These are phyloP conservation scores for Saccharomycopsis fermentans DNA, from an alignment of 805 yeast species.

Conservation along the genomic window DNA sequence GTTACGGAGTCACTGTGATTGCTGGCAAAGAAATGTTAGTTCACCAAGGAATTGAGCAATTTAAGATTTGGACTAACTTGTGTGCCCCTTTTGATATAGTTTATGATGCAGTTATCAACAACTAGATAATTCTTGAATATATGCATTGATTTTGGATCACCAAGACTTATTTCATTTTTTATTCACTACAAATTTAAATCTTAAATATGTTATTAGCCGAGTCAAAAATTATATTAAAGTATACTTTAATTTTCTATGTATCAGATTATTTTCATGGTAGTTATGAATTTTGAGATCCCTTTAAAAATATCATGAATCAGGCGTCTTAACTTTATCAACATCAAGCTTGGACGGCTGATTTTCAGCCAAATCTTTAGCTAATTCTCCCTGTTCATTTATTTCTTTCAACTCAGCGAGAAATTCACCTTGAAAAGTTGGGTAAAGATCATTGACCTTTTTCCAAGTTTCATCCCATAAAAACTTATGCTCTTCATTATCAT, in stretches of 20 bases:
- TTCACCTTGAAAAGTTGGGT: slow-evolving; percentile 11
- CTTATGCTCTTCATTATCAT: slow-evolving; percentile 1
- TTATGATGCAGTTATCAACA: slow-evolving; percentile 43
- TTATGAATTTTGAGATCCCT: neutral
- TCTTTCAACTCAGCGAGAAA: slow-evolving; percentile 6
- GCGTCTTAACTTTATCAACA: neutral
- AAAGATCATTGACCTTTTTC: slow-evolving; percentile 6
- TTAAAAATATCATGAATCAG: neutral
- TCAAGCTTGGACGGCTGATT: neutral
- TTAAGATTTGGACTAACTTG: slow-evolving; percentile 62
- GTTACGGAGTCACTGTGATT: slow-evolving; percentile 66
- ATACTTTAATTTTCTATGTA: neutral
- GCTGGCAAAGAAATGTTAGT: slow-evolving; percentile 90
- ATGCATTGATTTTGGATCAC: neutral
- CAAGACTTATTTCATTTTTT: neutral
- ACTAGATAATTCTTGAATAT: neutral
- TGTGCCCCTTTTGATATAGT: slow-evolving; percentile 54
- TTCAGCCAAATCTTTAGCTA: neutral
- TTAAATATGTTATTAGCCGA: neutral
- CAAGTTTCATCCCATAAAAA: slow-evolving; percentile 17
- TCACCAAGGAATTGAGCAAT: slow-evolving; percentile 87
- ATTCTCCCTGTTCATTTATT: neutral
- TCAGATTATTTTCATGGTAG: neutral
- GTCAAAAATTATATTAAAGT: neutral
- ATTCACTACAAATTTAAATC: neutral